A percentile compares a stretch with the other conserved stretches of the same genome.
These are phyloP conservation scores for Steccherinum ochraceum DNA, from an alignment of 768 basidiomycete species.

Conservation along the genomic window DNA sequence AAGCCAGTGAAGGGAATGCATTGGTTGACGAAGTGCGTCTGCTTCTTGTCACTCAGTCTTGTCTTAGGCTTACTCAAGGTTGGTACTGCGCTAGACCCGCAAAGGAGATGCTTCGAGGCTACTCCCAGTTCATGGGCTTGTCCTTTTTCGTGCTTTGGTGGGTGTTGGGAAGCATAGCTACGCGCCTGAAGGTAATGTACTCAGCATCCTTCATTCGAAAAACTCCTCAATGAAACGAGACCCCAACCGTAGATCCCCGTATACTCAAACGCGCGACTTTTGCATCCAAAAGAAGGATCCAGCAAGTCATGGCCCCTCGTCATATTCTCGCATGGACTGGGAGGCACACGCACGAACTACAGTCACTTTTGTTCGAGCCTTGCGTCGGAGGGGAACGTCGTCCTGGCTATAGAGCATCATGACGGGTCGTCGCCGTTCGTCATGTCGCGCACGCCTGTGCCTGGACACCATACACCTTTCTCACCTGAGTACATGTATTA, in stretches of 20 bases:
- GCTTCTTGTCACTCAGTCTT: not conserved
- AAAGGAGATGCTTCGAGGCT: conserved; percentile 10
- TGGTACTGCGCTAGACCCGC: conserved; percentile 13
- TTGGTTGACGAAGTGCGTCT: conserved; percentile 52
- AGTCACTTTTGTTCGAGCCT: conserved; percentile 69
- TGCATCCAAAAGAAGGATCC: conserved; percentile 8
- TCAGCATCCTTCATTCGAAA: not conserved
- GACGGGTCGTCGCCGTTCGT: conserved; percentile 68
- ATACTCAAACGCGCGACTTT: conserved; percentile 11
- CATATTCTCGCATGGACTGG: conserved; percentile 82
- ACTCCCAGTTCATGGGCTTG: conserved; percentile 11
- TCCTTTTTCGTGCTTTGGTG: conserved; percentile 2
- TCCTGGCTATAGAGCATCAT: conserved; percentile 77
- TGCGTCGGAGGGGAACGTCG: conserved; percentile 75
- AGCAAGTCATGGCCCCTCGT: conserved; percentile 62
- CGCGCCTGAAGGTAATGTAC: conserved; percentile 9
- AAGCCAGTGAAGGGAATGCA: conserved; percentile 32
- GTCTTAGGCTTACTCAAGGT: not conserved
- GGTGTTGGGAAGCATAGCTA: conserved; percentile 1
- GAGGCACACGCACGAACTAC: conserved; percentile 66
- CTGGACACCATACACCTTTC: conserved; percentile 24
- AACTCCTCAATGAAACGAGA: not conserved
- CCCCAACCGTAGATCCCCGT: conserved; percentile 14
- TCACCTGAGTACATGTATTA: conserved; percentile 35
- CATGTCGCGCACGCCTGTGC: conserved; percentile 34